These are phyloP conservation scores for Gomphus sp. DNA, from an alignment of 1,284 basidiomycete genomes.

Conservation along the genomic window DNA sequence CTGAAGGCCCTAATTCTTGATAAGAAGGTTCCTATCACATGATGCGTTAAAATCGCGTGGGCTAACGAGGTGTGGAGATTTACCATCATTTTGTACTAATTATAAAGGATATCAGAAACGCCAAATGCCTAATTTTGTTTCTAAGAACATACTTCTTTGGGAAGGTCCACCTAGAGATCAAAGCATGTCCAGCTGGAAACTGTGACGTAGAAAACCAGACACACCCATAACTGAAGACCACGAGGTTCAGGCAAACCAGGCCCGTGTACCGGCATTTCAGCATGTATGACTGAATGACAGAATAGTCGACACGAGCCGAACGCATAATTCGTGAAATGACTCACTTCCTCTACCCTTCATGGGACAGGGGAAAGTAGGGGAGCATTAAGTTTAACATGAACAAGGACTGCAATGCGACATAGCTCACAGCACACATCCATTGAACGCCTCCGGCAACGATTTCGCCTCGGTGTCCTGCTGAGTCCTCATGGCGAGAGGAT, in stretches of 20 bases:
- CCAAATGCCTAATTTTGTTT: not conserved
- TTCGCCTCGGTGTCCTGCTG: conserved; percentile 76
- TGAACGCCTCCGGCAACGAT: conserved; percentile 85
- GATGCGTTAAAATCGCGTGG: not conserved
- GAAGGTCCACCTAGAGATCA: conserved; percentile 50
- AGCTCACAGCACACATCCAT: conserved; percentile 85
- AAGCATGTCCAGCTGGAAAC: not conserved
- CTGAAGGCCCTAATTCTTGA: conserved; percentile 60
- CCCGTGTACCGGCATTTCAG: conserved; percentile 83
- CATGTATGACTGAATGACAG: conserved; percentile 53
- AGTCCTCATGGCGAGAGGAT: conserved; percentile 85
- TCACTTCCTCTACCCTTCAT: conserved; percentile 33
- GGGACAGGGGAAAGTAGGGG: not conserved
- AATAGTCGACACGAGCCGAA: not conserved
- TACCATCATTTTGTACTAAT: conserved; percentile 72
- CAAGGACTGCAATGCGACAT: not conserved
- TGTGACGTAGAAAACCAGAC: not conserved
- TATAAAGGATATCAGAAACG: conserved; percentile 30
- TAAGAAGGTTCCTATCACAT: conserved; percentile 56
- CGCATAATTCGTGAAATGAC: conserved; percentile 12
- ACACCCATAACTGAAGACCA: conserved; percentile 88
- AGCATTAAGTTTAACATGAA: not conserved
- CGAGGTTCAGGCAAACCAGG: conserved; percentile 57
- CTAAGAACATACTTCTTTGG: conserved; percentile 45
- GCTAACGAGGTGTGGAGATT: conserved; percentile 18